Evolutionary conservation across 2,329 filamentous ascomycete species (phyloP), one percentile per base, ranked within the genome.

Genomic region (Bipolaris zeicola): DNA sequence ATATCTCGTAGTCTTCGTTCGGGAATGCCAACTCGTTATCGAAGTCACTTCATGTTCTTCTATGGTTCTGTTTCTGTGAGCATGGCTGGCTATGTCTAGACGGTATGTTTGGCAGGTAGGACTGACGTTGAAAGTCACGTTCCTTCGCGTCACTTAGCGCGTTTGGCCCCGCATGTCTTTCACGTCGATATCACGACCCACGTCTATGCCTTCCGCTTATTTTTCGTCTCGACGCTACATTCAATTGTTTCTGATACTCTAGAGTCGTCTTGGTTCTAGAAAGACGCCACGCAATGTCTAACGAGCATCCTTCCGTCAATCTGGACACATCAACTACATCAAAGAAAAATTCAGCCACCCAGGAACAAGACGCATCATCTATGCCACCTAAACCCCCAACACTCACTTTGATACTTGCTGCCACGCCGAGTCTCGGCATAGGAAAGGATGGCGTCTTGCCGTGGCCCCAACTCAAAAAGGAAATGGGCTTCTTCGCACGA

Each of bases 401-500:
- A 64, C 81, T 97, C 51, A 97, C 92, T n/a, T 85, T 97, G 68
- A 89, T 98, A 76, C 92, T 97, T 68, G 94, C 91, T n/a, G 89
- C 93, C 16, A 96, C 93, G n/a, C 88, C 89, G 50, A 86, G 82
- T 68, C 91, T 97, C 81, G 95, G 95, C 73, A 98, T 99, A 69
- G 95, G 95, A 57, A 83, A 85, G 44, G 82, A 83, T 57, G 92
- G 92, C 58, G 84, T 82, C 3, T 86, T 99, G 52, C 95, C 95
- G 3, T 99, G 95, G 95, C 91, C 89, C 0, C 89, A 89, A 41
- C 84, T 98, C 33, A 91, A 88, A 76, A 88, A 89, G 61, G 95
- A 99, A 78, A 96, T 99, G 92, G 87, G 87, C 37, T 98, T 96
- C 76, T 99, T 99, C 76, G 90, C 92, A 16, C 88, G 93, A 57